A percentile compares a stretch with the other conserved stretches of the same genome.
Evolutionary conservation across 1,139 yeast genomes (phyloP).

Genomic region (Debaryomyces psychrophilus): DNA sequence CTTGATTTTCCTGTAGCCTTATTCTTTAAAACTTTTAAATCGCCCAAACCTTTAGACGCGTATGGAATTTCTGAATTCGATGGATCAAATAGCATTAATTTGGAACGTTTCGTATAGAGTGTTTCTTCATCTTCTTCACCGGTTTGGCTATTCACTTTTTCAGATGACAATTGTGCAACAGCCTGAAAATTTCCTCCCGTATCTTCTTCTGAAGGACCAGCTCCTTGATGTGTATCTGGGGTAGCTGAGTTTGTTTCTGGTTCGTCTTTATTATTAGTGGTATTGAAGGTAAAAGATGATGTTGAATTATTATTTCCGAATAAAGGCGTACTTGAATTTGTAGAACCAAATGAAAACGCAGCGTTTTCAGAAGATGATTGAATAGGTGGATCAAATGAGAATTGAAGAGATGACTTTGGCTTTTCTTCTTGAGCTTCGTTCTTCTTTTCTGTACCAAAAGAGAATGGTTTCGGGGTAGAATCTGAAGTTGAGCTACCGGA

Average conservation of each 20-base stretch:
- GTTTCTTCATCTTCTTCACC: constrained; percentile 87
- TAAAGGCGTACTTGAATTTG: constrained; percentile 6
- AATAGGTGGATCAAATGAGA: constrained; percentile 13
- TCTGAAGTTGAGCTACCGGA: constrained; percentile 16
- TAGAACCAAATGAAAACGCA: constrained; percentile 21
- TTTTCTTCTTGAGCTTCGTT: constrained; percentile 11
- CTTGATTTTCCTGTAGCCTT: constrained; percentile 64
- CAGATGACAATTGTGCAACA: constrained; percentile 43
- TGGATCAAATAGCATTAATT: constrained; percentile 64
- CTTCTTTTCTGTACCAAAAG: constrained; percentile 4
- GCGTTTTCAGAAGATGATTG: constrained; percentile 16
- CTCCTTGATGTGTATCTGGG: constrained; percentile 11
- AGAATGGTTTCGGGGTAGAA: constrained; percentile 6
- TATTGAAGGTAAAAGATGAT: constrained; percentile 24
- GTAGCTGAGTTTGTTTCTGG: constrained; percentile 8
- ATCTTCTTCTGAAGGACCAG: constrained; percentile 33
- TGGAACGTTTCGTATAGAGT: constrained; percentile 68
- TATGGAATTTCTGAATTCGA: constrained; percentile 54
- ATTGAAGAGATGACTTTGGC: constrained; percentile 24
- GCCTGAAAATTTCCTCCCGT: constrained; percentile 52
- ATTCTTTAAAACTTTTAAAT: constrained; percentile 68
- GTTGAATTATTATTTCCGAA: constrained; percentile 18
- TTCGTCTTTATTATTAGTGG: constrained; percentile 13
- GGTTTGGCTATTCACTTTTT: constrained; percentile 52
- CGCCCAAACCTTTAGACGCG: constrained; percentile 76